Evolutionary conservation across 1,284 basidiomycete genomes (phyloP).

Genomic region (Phlebopus sp.): DNA sequence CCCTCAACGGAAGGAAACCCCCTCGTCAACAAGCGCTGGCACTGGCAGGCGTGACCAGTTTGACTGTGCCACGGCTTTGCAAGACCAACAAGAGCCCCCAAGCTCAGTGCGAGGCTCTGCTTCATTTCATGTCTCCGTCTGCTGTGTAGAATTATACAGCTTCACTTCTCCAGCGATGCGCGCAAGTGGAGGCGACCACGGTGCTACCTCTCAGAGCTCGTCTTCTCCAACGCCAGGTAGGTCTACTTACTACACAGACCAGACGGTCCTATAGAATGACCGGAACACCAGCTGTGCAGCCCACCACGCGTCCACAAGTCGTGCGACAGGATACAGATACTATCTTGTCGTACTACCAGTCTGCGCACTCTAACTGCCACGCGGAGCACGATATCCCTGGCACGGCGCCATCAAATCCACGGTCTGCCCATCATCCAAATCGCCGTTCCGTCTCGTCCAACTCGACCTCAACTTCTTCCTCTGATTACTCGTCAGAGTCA

Average conservation of each 20-base stretch:
- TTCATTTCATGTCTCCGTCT: slow-evolving; percentile 3
- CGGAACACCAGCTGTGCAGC: neutral
- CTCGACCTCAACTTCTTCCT: slow-evolving; percentile 37
- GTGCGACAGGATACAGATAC: slow-evolving; percentile 29
- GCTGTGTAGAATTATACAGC: slow-evolving; percentile 11
- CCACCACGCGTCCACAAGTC: slow-evolving; percentile 4
- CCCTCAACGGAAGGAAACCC: neutral
- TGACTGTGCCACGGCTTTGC: neutral
- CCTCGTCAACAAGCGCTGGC: neutral
- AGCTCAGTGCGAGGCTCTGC: neutral
- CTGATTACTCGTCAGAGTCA: slow-evolving; percentile 45
- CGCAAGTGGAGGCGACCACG: neutral
- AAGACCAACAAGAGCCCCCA: neutral
- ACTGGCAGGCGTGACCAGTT: neutral
- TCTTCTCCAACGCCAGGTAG: slow-evolving; percentile 12
- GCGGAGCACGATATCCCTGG: neutral
- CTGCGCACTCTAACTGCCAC: slow-evolving; percentile 17
- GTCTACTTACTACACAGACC: slow-evolving; percentile 7
- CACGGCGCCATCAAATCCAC: neutral
- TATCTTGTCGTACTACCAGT: slow-evolving; percentile 39
- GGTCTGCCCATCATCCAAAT: slow-evolving; percentile 6
- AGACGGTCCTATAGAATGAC: neutral
- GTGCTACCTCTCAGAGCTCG: neutral
- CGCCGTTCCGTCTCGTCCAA: slow-evolving; percentile 5
- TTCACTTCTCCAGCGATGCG: slow-evolving; percentile 13